These are phyloP conservation scores for Patellifolia procumbens DNA, from an alignment of 179 eudicot genomes.

Conservation along the genomic window DNA sequence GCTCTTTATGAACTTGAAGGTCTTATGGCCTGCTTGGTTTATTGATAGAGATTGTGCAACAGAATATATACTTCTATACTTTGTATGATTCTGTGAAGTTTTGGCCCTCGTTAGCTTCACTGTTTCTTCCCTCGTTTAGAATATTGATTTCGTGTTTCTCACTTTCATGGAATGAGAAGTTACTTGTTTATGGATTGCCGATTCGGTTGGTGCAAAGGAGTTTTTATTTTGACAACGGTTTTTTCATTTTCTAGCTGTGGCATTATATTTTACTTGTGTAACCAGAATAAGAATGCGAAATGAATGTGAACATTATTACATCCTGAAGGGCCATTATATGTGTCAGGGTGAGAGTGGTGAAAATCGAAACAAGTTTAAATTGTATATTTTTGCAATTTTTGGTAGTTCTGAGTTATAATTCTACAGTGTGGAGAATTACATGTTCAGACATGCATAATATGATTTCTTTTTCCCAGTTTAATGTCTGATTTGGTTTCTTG, in stretches of 20 bases:
- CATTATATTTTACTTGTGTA: not conserved
- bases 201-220: not conserved
- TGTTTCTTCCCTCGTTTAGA: not conserved
- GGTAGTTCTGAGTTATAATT: not conserved
- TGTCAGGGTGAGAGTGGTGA: not conserved
- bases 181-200: not conserved
- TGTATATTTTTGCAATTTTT: not conserved
- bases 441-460: not conserved
- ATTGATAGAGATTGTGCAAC: no score
- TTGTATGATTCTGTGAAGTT: no score
- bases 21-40: no score
- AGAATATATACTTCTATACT: no score
- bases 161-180: not conserved
- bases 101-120: not conserved
- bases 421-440: not conserved
- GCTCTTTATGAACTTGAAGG: no score
- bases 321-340: not conserved
- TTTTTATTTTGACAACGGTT: not conserved
- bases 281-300: not conserved
- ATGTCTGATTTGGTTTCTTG: constrained; percentile 15
- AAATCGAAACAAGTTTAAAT: not conserved
- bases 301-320: not conserved
- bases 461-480: not conserved
- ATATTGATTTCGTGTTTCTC: not conserved
- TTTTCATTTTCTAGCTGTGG: not conserved